Evolutionary conservation across 306 rosid species (phyloP).

Genomic region (Dicorynia guianensis): DNA sequence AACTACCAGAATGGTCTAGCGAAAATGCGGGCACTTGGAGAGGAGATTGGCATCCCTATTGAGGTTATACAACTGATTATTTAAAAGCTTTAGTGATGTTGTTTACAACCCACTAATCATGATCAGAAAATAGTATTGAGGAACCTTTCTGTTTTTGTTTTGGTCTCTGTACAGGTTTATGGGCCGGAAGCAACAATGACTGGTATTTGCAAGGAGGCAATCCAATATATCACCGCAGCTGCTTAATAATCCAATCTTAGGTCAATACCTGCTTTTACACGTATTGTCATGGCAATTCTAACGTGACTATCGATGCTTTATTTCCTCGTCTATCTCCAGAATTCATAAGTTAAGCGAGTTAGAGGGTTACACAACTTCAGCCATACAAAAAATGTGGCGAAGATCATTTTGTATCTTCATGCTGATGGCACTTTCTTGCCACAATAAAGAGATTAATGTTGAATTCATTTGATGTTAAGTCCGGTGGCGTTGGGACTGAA

Average conservation of each 20-base stretch:
- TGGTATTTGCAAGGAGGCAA: constrained; percentile 97
- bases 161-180: constrained; percentile 66
- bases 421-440: constrained; percentile 32
- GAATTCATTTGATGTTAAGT: constrained; percentile 5
- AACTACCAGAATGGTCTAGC: constrained; percentile 96
- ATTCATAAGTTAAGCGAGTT: constrained; percentile 32
- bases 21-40: constrained; percentile 87
- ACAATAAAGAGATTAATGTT: constrained; percentile 32
- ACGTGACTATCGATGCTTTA: constrained; percentile 31
- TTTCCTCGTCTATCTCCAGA: constrained; percentile 28
- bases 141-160: constrained; percentile 17
- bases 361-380: not conserved
- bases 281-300: constrained; percentile 4
- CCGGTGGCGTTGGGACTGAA: not conserved
- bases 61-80: constrained; percentile 59
- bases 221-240: constrained; percentile 80
- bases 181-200: constrained; percentile 99
- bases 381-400: constrained; percentile 12
- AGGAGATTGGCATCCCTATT: constrained; percentile 87
- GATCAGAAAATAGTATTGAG: constrained; percentile 24
- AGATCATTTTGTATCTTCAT: constrained; percentile 25
- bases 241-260: constrained; percentile 55
- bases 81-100: constrained; percentile 3
- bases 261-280: constrained; percentile 14
- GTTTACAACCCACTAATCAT: constrained; percentile 21